Evolutionary conservation across 441 rosid genomes (phyloP).

Genomic region (Eruca vesicaria): DNA sequence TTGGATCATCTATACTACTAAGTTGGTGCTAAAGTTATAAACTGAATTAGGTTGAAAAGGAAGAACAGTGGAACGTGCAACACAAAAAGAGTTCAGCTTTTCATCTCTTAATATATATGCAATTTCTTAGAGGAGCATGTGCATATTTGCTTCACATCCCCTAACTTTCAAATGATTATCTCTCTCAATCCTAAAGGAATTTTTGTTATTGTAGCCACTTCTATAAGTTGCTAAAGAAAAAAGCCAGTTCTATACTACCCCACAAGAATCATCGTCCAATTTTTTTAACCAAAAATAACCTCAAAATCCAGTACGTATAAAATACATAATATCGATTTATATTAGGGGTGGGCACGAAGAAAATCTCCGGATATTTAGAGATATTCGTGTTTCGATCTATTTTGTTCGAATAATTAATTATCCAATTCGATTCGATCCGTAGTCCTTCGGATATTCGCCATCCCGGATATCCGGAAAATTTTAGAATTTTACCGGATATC

Average conservation of each 20-base stretch:
- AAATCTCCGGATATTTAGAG: too few species aligned
- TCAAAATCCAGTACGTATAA: background rate
- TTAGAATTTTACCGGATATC: too few species aligned
- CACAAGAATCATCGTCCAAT: background rate
- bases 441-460: too few species aligned
- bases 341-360: too few species aligned
- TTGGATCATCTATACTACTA: conserved; percentile 6
- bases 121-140: conserved; percentile 16
- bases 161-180: background rate
- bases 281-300: too few species aligned
- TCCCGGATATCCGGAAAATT: too few species aligned
- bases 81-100: conserved; percentile 14
- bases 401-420: too few species aligned
- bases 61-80: conserved; percentile 29
- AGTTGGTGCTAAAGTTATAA: background rate
- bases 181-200: background rate
- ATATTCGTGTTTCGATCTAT: too few species aligned
- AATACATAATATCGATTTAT: background rate
- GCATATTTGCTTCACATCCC: conserved; percentile 17
- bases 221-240: too few species aligned
- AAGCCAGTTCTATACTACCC: background rate
- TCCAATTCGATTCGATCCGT: too few species aligned
- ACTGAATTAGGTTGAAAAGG: background rate
- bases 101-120: conserved; percentile 12
- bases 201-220: background rate